These are phyloP conservation scores for Zygotorulaspora mrakii DNA, from an alignment of 1,139 yeast species.

Conservation along the genomic window DNA sequence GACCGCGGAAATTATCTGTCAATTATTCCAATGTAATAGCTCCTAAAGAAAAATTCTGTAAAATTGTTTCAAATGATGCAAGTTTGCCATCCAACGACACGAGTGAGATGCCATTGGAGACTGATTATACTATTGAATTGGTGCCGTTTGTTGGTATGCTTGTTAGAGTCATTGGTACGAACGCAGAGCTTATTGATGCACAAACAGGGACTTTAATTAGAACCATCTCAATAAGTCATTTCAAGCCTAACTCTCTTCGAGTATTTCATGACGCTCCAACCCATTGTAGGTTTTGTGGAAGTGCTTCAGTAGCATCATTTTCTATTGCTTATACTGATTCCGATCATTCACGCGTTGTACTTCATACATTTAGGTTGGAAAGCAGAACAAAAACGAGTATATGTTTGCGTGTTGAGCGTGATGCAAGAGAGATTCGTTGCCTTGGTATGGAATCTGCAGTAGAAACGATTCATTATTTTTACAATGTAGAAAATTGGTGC, in stretches of 20 bases:
- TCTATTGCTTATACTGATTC: slow-evolving; percentile 67
- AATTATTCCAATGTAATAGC: slow-evolving; percentile 11
- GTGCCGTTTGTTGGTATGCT: slow-evolving; percentile 72
- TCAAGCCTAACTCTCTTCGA: slow-evolving; percentile 55
- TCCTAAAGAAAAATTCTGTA: slow-evolving; percentile 11
- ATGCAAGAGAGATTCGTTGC: slow-evolving; percentile 85
- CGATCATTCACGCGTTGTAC: slow-evolving; percentile 54
- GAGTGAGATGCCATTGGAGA: slow-evolving; percentile 13
- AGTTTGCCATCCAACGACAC: slow-evolving; percentile 1
- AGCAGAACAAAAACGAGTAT: slow-evolving; percentile 75
- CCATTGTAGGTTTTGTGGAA: slow-evolving; percentile 87
- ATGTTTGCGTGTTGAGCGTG: slow-evolving; percentile 86
- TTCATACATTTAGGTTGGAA: slow-evolving; percentile 71
- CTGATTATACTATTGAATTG: slow-evolving; percentile 41
- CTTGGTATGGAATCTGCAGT: slow-evolving; percentile 73
- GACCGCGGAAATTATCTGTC: slow-evolving; percentile 43
- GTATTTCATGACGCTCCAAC: slow-evolving; percentile 82
- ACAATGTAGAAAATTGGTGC: slow-evolving; percentile 70
- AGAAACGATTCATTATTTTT: slow-evolving; percentile 66
- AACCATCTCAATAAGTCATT: slow-evolving; percentile 53
- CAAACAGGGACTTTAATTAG: slow-evolving; percentile 66
- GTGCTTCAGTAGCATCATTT: slow-evolving; percentile 71
- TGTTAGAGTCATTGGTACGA: slow-evolving; percentile 50
- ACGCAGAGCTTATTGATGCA: slow-evolving; percentile 68
- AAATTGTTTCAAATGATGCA: slow-evolving; percentile 1